Evolutionary conservation across 2,329 filamentous ascomycete species (phyloP), one percentile per base, ranked within the genome.

Genomic region (Aspergillus novoparasiticus): DNA sequence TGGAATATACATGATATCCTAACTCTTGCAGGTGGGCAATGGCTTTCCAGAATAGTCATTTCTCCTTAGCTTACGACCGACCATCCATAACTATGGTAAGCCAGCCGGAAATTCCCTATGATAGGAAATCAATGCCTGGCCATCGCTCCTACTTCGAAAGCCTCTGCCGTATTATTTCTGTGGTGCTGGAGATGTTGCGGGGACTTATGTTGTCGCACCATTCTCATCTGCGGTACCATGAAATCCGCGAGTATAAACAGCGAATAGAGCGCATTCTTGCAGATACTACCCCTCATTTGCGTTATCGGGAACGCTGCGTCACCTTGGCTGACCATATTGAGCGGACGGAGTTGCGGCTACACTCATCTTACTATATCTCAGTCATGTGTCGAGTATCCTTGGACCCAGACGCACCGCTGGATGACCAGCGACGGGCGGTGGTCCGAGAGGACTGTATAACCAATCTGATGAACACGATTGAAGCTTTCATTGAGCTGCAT

Each of bases 1-100:
- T 55, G 21, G 11, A 39, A 16, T 8, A 55, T 55, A 26, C 12
- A 26, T 19, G 21, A 34, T 39, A 26, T 39, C 21, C 51, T 55
- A 55, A 55, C 2, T 50, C 11, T 30, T 30, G 19, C 32, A 73
- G 75, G 75, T 88, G 86, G 86, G 81, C 84, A 19, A 80, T 88
- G 64, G 79, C 87, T 19, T 87, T 86, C 80, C 86, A 87, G 68
- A 86, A 88, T 68, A 86, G 84, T 54, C 78, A 87, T 45, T 80
- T 87, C n/a, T 87, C 85, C 19, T 83, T 88, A 50, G 86, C 85
- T 1, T 88, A 87, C 73, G 86, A 88, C 68, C 78, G 86, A 53
- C 81, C 80, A 3, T 84, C 84, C 2, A 83, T 83, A 51, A 81
- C 78, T n/a, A 84, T 84, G 56, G 81, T 84, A 41, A 79, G 79